Evolutionary conservation across 202 grass and related monocot genomes (phyloP).

Genomic region (Schoenoplectus tabernaemontani): DNA sequence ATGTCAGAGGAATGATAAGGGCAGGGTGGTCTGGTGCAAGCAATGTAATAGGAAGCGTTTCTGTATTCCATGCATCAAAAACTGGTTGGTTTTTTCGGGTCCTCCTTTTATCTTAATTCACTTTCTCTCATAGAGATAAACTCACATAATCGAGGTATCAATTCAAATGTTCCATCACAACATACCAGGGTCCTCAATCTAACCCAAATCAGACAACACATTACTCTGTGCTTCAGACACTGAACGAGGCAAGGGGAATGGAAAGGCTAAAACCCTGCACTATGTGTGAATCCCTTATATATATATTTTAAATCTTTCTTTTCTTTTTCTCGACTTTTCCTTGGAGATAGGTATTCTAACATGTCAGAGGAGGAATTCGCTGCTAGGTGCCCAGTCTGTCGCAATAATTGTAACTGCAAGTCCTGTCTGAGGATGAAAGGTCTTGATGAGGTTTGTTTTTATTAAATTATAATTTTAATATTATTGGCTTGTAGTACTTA

Average conservation of each 20-base stretch:
- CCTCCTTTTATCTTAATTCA: neutral
- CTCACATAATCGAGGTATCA: neutral
- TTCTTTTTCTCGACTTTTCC: neutral
- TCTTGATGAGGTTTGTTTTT: constrained; percentile 34
- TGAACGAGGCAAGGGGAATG: neutral
- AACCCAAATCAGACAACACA: neutral
- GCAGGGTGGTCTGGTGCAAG: constrained; percentile 41
- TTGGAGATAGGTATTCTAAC: constrained; percentile 50
- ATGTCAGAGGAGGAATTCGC: constrained; percentile 48
- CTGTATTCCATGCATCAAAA: constrained; percentile 43
- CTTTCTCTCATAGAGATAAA: neutral
- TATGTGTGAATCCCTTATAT: neutral
- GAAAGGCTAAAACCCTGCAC: neutral
- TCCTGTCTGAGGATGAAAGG: constrained; percentile 54
- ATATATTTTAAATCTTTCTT: neutral
- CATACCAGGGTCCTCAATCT: neutral
- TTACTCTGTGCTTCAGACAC: neutral
- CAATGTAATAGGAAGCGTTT: constrained; percentile 46
- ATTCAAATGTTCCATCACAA: neutral
- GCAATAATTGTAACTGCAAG: constrained; percentile 78
- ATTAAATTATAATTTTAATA: constrained; percentile 4
- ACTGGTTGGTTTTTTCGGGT: constrained; percentile 34
- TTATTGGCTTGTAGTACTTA: neutral
- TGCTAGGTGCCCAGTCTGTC: constrained; percentile 45
- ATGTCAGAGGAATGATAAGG: constrained; percentile 65